Evolutionary conservation across 257 asterid species (phyloP).

Genomic region (Solanum piurae): DNA sequence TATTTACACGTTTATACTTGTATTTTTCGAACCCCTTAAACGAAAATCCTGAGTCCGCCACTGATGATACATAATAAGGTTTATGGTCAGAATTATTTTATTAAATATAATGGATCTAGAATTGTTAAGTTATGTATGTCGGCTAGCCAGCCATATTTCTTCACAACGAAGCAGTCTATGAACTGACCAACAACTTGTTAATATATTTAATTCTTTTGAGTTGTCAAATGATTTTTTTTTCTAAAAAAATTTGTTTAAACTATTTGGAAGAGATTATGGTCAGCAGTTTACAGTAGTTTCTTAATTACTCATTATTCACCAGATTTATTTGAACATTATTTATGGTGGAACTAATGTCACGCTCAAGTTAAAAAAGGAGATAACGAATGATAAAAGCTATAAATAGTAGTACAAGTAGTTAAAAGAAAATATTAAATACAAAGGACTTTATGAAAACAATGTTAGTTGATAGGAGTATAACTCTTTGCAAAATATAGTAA

Average conservation of each 20-base stretch:
- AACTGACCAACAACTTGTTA: neutral
- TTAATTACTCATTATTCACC: neutral
- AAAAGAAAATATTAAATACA: neutral
- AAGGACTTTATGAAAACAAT: neutral
- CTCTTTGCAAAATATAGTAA: neutral
- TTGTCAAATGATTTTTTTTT: neutral
- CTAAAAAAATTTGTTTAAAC: neutral
- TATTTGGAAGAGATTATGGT: neutral
- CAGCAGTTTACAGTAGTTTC: neutral
- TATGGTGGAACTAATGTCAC: neutral
- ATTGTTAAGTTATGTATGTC: neutral
- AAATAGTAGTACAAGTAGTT: neutral
- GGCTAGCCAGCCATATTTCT: neutral
- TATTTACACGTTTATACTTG: no score
- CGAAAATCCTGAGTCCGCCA: no score
- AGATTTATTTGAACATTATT: neutral
- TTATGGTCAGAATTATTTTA: neutral
- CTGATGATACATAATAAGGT: no score
- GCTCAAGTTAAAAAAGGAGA: neutral
- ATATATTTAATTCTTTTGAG: neutral
- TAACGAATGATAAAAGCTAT: neutral
- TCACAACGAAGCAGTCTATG: neutral
- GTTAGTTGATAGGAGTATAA: neutral
- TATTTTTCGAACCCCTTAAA: no score
- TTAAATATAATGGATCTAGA: neutral